Conservation (phyloP, 169 alveolate species). For the Eimeria maxima region DNA sequence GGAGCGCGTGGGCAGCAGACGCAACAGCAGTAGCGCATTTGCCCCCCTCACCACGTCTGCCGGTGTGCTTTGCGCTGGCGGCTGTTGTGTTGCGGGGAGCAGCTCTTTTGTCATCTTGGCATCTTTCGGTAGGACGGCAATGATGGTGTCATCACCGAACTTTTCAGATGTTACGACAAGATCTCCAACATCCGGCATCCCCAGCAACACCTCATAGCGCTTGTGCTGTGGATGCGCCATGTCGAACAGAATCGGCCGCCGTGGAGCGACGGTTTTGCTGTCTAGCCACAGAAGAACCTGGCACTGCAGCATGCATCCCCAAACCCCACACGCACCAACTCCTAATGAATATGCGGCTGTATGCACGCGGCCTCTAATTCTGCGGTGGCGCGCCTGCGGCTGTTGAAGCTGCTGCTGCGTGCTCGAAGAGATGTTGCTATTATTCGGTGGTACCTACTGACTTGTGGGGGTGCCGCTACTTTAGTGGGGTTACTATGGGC, state of each 20-base stretch:
- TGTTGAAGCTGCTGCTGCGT: no score
- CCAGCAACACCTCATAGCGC: conserved; percentile 78
- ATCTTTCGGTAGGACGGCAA: conserved; percentile 73
- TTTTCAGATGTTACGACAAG: conserved; percentile 83
- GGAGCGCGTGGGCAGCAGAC: neutral
- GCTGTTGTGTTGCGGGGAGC: neutral
- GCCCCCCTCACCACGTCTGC: neutral
- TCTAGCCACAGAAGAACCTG: conserved; percentile 89
- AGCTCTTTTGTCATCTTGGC: neutral
- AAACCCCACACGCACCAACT: no score
- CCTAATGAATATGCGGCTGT: neutral
- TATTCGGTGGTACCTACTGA: no score
- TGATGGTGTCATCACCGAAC: conserved; percentile 85
- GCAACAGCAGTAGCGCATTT: neutral
- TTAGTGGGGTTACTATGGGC: no score
- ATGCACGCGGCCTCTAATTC: neutral
- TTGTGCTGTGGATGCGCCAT: conserved; percentile 81
- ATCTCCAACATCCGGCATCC: conserved; percentile 54
- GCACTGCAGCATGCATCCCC: conserved; percentile 46
- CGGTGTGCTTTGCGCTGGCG: neutral
- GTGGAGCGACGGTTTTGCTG: conserved; percentile 89
- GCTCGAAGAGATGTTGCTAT: no score
- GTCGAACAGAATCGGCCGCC: conserved; percentile 88
- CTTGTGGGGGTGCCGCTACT: no score
- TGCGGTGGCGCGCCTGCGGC: no score